Evolutionary conservation across 1,139 yeast genomes (phyloP).

Genomic region (Nakaseomyces kungkrabaensis): DNA sequence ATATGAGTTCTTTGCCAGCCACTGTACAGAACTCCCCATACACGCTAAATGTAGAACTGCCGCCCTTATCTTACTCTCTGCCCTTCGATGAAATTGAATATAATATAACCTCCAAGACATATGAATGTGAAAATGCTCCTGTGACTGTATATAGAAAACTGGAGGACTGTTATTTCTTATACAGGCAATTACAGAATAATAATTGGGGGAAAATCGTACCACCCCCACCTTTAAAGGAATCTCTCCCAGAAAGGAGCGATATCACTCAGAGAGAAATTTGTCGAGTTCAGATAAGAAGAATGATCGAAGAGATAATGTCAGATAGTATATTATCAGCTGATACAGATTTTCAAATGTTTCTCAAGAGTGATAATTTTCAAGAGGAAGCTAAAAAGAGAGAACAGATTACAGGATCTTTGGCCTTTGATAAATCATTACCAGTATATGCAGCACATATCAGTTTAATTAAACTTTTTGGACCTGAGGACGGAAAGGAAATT

Average conservation of each 20-base stretch:
- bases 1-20: background rate
- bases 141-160: background rate
- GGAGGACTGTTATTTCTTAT: slow-evolving; percentile 68
- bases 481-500: slow-evolving; percentile 6
- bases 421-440: slow-evolving; percentile 34
- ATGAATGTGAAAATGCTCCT: background rate
- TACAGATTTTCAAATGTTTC: slow-evolving; percentile 60
- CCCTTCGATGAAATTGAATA: background rate
- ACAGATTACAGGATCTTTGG: slow-evolving; percentile 39
- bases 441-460: slow-evolving; percentile 27
- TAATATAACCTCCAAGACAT: background rate
- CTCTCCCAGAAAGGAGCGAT: slow-evolving; percentile 64
- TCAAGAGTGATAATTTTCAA: slow-evolving; percentile 31
- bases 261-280: slow-evolving; percentile 46
- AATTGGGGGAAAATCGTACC: slow-evolving; percentile 85
- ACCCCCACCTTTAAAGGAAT: slow-evolving; percentile 69
- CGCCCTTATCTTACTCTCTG: background rate
- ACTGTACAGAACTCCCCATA: background rate
- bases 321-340: slow-evolving; percentile 50
- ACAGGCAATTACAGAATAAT: slow-evolving; percentile 66
- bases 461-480: slow-evolving; percentile 10
- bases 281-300: slow-evolving; percentile 65
- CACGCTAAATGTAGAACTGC: background rate
- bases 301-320: slow-evolving; percentile 60
- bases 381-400: slow-evolving; percentile 53